Base-by-base conservation (phyloP, 164 flowering plant species). In the Hamamelis virginiana region DNA sequence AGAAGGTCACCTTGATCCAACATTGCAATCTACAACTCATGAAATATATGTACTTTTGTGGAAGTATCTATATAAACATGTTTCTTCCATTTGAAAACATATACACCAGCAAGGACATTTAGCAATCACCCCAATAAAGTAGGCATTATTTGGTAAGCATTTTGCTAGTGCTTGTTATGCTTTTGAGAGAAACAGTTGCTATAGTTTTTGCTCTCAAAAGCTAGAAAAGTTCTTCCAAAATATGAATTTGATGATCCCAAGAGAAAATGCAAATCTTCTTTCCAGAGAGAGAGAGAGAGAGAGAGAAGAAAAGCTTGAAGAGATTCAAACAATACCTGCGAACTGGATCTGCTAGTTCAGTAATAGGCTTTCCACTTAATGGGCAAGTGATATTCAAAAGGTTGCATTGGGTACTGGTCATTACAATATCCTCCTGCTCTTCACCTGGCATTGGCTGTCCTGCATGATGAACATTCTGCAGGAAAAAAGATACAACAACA, bases 401-500 rank as follows among this genome's bases (percentile, higher is more conserved):
- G 72, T 28, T 83, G 71, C 69, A 71, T 70, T 89, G 89, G 38
- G 95, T 90, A 70, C 89, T 84, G 59, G 98, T 91, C 95, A 94
- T 85, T 46, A 94, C 78, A 55, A 92, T 77, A 58, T 90, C 98
- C 76, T 92, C 98, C 80, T 88, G 88, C 80, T 94, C 98, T 26
- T 94, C 98, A 66, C 97, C 95, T 27, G 98, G 94, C 97, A 94
- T 86, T 72, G 87, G 89, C 64, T 90, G 85, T 41, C 97, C 98
- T 21, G 80, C 86, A 76, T 92, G 94, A 81, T 90, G 96, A 78
- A 94, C 97, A 74, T 85, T 79, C 98, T 92, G 83, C 72, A 79
- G 63, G n/a, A 69, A 61, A 76, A 51, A 22, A 43, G 27, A 1
- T 15, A 52, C 62, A 33, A 27, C 52, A 48, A 2, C 41, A 33